Percentiles rank a stretch among this genome's conserved stretches.
Evolutionary conservation across 345 rosid species (phyloP).

Genomic region (Corymbia maculata): DNA sequence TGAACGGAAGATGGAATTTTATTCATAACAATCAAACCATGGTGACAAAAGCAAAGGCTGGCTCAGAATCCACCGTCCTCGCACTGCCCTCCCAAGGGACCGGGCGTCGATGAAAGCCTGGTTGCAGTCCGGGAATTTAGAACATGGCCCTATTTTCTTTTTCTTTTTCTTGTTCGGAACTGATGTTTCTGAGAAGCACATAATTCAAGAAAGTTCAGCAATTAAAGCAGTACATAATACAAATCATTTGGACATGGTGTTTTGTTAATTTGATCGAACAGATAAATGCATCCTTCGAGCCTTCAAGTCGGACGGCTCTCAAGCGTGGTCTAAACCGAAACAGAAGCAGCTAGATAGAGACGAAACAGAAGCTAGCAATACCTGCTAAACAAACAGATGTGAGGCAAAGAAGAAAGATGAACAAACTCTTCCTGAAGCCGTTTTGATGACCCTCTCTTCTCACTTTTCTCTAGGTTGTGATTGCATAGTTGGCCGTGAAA

Average conservation of each 20-base stretch:
- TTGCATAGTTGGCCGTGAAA: too few relatives aligned
- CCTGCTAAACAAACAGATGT: neutral
- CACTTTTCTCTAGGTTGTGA: too few relatives aligned
- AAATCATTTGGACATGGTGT: neutral
- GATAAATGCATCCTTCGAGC: neutral
- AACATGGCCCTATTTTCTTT: neutral
- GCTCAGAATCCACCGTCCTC: too few relatives aligned
- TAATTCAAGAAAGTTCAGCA: neutral
- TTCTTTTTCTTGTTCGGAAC: neutral
- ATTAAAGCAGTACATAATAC: neutral
- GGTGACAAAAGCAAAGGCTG: too few relatives aligned
- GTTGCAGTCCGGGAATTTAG: neutral
- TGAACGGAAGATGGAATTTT: too few relatives aligned
- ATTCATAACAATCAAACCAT: too few relatives aligned
- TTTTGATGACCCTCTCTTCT: neutral
- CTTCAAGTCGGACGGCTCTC: neutral
- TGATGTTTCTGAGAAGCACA: neutral
- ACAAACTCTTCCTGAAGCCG: neutral
- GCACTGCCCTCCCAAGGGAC: too few relatives aligned
- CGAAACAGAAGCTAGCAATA: neutral
- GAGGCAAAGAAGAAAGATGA: neutral
- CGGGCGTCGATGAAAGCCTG: neutral
- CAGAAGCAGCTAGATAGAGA: neutral
- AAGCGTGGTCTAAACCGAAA: neutral
- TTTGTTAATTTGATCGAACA: too few relatives aligned